phyloP scores from a whole-genome alignment of 1,284 basidiomycete species.

The Cutaneotrichosporon dermatis region DNA sequence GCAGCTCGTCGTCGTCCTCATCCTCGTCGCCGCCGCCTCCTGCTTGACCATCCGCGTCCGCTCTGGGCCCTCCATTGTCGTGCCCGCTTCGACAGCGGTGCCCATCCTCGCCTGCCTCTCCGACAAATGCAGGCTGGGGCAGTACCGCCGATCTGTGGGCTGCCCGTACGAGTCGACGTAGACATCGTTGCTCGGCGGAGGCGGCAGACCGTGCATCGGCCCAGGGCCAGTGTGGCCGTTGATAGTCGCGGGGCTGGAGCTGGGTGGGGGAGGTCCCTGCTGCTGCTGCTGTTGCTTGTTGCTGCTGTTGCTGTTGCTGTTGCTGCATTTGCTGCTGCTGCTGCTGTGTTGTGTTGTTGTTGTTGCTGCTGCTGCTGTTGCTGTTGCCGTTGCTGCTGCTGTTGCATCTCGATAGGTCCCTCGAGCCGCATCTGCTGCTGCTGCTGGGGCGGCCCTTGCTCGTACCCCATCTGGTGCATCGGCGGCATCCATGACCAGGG shows the following conservation, averaged over 20 bases:
- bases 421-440: slow-evolving; percentile 10
- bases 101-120: not conserved
- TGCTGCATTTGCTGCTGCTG: not conserved
- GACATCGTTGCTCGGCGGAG: slow-evolving; percentile 28
- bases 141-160: slow-evolving; percentile 24
- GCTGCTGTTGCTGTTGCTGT: slow-evolving; percentile 1
- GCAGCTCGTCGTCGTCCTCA: slow-evolving; percentile 29
- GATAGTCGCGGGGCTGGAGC: slow-evolving; percentile 30
- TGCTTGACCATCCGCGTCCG: not conserved
- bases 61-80: slow-evolving; percentile 6
- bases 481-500: not conserved
- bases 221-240: slow-evolving; percentile 27
- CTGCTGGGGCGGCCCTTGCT: slow-evolving; percentile 4
- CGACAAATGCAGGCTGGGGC: slow-evolving; percentile 4
- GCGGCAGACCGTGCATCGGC: slow-evolving; percentile 24
- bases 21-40: slow-evolving; percentile 15
- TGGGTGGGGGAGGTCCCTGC: not conserved
- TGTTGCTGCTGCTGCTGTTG: not conserved
- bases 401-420: slow-evolving; percentile 21
- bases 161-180: slow-evolving; percentile 46
- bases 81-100: slow-evolving; percentile 28
- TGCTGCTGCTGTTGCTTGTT: slow-evolving; percentile 8
- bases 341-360: not conserved
- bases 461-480: slow-evolving; percentile 12
- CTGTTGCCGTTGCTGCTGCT: slow-evolving; percentile 10